Conservation (phyloP, 768 basidiomycete species). For the Crucibulum laeve region DNA sequence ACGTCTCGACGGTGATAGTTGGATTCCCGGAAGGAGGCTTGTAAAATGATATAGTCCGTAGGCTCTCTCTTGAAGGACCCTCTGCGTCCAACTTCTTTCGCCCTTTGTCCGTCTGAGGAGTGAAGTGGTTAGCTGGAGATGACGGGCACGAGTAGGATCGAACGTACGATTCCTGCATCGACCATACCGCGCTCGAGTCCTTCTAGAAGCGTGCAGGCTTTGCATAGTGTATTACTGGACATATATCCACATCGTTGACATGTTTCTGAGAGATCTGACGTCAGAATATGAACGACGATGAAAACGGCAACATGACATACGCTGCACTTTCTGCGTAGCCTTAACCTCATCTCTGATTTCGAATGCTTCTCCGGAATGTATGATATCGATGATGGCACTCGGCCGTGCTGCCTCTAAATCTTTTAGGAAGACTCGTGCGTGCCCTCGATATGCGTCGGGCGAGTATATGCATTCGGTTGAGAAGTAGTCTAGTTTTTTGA, state of each 20-base stretch:
- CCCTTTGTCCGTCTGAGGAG: constrained; percentile 58
- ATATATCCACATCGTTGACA: constrained; percentile 94
- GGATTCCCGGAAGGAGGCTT: constrained; percentile 40
- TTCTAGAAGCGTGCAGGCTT: constrained; percentile 88
- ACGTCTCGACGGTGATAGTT: constrained; percentile 34
- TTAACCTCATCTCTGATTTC: constrained; percentile 84
- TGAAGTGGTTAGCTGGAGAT: constrained; percentile 2
- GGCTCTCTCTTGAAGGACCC: constrained; percentile 57
- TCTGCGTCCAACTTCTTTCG: constrained; percentile 57
- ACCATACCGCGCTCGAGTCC: constrained; percentile 85
- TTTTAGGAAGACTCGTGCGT: constrained; percentile 91
- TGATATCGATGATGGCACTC: constrained; percentile 95
- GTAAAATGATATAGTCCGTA: constrained; percentile 77
- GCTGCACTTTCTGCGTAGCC: constrained; percentile 76
- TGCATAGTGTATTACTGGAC: constrained; percentile 95
- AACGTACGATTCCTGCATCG: constrained; percentile 54
- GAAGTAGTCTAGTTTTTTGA: constrained; percentile 98
- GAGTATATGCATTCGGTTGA: constrained; percentile 99
- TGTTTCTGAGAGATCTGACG: constrained; percentile 53
- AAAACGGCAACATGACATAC: constrained; percentile 40
- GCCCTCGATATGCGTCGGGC: constrained; percentile 96
- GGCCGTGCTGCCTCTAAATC: constrained; percentile 93
- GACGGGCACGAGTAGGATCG: constrained; percentile 3
- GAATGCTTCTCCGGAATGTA: constrained; percentile 92
- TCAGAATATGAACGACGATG: constrained; percentile 1